Evolutionary conservation across 2,329 filamentous ascomycete species (phyloP).

Genomic region (Plectosphaerella sp.): DNA sequence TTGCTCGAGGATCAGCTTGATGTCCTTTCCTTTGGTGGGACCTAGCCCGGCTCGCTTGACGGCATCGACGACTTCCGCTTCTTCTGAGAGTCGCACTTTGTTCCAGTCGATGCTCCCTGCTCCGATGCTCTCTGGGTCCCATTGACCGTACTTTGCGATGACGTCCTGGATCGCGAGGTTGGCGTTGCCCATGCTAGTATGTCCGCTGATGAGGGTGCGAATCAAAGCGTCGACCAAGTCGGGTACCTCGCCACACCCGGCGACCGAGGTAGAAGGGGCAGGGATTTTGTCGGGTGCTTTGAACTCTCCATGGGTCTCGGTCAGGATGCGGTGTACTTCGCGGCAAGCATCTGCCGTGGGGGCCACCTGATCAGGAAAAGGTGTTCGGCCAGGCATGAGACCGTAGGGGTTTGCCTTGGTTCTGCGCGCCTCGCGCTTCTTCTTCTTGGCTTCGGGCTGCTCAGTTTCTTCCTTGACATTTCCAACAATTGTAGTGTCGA

Average conservation of each 20-base stretch:
- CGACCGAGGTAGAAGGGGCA: conserved; percentile 62
- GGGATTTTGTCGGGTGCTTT: conserved; percentile 63
- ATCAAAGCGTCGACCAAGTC: conserved; percentile 50
- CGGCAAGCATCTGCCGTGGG: conserved; percentile 68
- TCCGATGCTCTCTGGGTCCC: conserved; percentile 55
- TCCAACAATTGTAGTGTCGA: not conserved
- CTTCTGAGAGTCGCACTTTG: conserved; percentile 55
- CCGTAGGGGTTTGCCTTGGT: conserved; percentile 38
- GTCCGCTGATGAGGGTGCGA: conserved; percentile 47
- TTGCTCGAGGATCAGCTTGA: conserved; percentile 69
- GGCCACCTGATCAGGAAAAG: conserved; percentile 62
- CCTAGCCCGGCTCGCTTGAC: conserved; percentile 70
- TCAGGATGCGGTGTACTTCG: conserved; percentile 62
- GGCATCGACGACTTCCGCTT: conserved; percentile 59
- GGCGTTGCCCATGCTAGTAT: conserved; percentile 47
- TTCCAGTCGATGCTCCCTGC: conserved; percentile 74
- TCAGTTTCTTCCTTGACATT: not conserved
- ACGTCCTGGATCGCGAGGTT: conserved; percentile 63
- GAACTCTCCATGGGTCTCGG: conserved; percentile 60
- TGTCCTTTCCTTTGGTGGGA: conserved; percentile 64
- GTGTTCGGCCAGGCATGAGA: conserved; percentile 51
- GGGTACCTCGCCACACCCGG: conserved; percentile 60
- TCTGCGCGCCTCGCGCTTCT: conserved; percentile 17
- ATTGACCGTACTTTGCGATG: conserved; percentile 57
- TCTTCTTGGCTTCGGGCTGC: conserved; percentile 9